Percentiles rank a stretch among this genome's conserved stretches.
Conservation (phyloP, 1,284 basidiomycete species). For the Tremellales sp. region DNA sequence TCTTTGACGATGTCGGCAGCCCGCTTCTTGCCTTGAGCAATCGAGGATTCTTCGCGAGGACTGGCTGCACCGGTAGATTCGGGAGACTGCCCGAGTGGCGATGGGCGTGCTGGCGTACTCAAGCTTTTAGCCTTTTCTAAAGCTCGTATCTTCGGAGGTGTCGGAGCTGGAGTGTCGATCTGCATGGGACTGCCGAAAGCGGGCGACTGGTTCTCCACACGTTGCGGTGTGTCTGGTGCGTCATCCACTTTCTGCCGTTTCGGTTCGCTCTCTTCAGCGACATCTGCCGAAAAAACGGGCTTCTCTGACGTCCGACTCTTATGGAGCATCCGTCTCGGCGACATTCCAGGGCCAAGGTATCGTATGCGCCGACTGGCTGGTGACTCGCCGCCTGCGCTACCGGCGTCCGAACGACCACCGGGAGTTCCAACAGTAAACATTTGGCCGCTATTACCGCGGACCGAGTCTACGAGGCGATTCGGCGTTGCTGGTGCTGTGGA, state of each 20-base stretch:
- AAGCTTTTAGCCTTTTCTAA: not conserved
- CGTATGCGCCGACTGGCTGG: not conserved
- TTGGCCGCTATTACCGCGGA: not conserved
- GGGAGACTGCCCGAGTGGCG: slow-evolving; percentile 15
- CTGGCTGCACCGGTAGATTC: slow-evolving; percentile 1
- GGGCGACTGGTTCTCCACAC: not conserved
- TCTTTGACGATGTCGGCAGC: slow-evolving; percentile 38
- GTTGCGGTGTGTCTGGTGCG: not conserved
- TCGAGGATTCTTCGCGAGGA: slow-evolving; percentile 10
- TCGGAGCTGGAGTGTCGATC: not conserved
- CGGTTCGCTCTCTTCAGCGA: slow-evolving; percentile 7
- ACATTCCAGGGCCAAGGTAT: slow-evolving; percentile 43
- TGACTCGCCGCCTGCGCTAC: not conserved
- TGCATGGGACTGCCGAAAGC: not conserved
- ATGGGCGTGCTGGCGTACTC: slow-evolving; percentile 10
- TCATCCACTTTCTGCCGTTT: slow-evolving; percentile 16
- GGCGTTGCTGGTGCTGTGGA: not conserved
- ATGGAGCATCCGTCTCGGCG: slow-evolving; percentile 25
- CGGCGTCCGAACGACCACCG: not conserved
- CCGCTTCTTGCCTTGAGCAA: slow-evolving; percentile 27
- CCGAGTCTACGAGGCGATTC: not conserved
- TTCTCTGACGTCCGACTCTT: slow-evolving; percentile 14
- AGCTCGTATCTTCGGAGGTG: not conserved
- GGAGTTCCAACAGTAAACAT: not conserved
- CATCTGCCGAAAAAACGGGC: slow-evolving; percentile 17